A percentile compares a stretch with the other conserved stretches of the same genome.
These are phyloP conservation scores for Venturia oleaginea DNA, from an alignment of 2,329 filamentous ascomycete species.

Conservation along the genomic window DNA sequence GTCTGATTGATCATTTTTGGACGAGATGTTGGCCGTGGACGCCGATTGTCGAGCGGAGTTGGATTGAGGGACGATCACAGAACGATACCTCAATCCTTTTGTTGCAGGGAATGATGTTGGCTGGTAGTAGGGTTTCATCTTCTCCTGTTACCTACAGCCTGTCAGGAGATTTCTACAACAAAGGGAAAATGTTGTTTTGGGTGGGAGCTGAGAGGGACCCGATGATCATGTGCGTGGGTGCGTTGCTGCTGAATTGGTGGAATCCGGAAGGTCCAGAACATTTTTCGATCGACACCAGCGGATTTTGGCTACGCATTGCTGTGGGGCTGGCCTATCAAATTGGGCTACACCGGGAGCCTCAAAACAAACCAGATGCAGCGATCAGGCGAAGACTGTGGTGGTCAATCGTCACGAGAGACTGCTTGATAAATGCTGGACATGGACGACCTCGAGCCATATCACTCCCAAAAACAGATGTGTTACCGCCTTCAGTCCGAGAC, in stretches of 20 bases:
- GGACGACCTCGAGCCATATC: constrained; percentile 34
- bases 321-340: constrained; percentile 36
- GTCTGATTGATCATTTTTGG: constrained; percentile 32
- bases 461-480: constrained; percentile 31
- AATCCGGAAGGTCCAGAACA: constrained; percentile 34
- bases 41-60: constrained; percentile 32
- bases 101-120: constrained; percentile 32
- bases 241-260: constrained; percentile 34
- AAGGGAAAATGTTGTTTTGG: constrained; percentile 26
- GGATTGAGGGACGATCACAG: constrained; percentile 27
- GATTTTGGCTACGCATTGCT: constrained; percentile 36
- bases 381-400: constrained; percentile 35
- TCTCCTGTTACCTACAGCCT: constrained; percentile 25
- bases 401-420: constrained; percentile 33
- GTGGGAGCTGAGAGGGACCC: constrained; percentile 29
- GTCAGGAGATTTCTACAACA: constrained; percentile 26
- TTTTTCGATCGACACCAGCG: constrained; percentile 34
- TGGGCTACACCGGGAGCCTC: constrained; percentile 35
- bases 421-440: constrained; percentile 33
- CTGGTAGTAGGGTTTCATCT: constrained; percentile 32
- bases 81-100: constrained; percentile 24
- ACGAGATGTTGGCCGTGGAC: constrained; percentile 34
- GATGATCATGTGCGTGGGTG: constrained; percentile 31
- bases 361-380: constrained; percentile 25
- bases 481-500: constrained; percentile 28